A percentile compares a stretch with the other conserved stretches of the same genome.
phyloP scores from a whole-genome alignment of 2,329 filamentous ascomycete genomes.

The Hymenoscyphus albidus region DNA sequence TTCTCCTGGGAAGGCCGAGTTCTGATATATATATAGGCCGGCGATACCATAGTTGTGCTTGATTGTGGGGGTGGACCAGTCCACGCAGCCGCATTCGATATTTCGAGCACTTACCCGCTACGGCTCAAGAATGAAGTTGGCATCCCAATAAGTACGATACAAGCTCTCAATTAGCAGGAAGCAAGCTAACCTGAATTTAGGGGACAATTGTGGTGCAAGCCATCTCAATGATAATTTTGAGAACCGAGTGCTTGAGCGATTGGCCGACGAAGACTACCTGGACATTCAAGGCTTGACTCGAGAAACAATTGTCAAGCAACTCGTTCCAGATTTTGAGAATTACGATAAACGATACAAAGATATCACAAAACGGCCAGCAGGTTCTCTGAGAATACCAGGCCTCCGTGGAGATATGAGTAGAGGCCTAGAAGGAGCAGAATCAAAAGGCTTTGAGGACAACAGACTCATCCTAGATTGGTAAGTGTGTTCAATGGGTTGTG shows the following conservation, averaged over 20 bases:
- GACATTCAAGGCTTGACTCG: not conserved
- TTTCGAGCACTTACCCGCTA: constrained; percentile 26
- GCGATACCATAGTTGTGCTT: constrained; percentile 27
- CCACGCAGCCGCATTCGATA: constrained; percentile 30
- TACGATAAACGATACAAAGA: constrained; percentile 6
- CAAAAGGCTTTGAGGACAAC: constrained; percentile 18
- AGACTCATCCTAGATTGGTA: constrained; percentile 8
- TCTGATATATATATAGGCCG: constrained; percentile 2
- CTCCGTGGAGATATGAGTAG: not conserved
- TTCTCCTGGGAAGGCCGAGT: too few species aligned
- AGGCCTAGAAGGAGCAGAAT: not conserved
- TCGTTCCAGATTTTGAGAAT: not conserved
- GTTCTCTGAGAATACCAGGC: not conserved
- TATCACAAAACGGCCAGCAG: not conserved
- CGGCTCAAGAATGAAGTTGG: constrained; percentile 1
- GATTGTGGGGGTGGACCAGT: constrained; percentile 33
- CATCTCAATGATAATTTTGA: constrained; percentile 19
- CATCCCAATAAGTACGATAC: too few species aligned
- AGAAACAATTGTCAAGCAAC: not conserved
- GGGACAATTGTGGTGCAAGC: constrained; percentile 18
- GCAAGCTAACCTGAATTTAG: not conserved
- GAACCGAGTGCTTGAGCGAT: not conserved
- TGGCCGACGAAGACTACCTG: constrained; percentile 7
- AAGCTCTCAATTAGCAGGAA: too few species aligned
- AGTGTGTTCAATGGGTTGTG: too few species aligned